A percentile compares a stretch with the other conserved stretches of the same genome.
These are phyloP conservation scores for Penicillium coprophilum DNA, from an alignment of 495 filamentous ascomycete genomes.

Conservation along the genomic window DNA sequence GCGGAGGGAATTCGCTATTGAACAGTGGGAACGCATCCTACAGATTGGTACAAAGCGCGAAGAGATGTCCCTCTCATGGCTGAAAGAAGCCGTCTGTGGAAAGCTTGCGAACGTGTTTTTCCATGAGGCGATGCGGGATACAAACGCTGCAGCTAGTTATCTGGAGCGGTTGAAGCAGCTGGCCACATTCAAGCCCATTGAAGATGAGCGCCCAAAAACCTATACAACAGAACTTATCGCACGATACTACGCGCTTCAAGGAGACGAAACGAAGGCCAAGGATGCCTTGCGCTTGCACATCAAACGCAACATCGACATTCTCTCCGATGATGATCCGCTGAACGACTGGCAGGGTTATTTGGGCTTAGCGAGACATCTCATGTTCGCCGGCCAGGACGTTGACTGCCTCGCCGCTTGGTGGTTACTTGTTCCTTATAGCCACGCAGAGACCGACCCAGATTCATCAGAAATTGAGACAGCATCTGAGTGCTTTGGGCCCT, in stretches of 20 bases:
- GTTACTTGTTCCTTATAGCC: conserved; percentile 9
- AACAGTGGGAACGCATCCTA: conserved; percentile 13
- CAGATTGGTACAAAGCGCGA: conserved; percentile 2
- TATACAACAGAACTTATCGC: conserved; percentile 19
- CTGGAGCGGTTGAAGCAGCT: conserved; percentile 6
- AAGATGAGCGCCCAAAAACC: background rate
- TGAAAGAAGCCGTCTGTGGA: background rate
- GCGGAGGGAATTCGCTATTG: conserved; percentile 5
- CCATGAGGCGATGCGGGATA: conserved; percentile 4
- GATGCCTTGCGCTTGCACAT: conserved; percentile 30
- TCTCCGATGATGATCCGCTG: conserved; percentile 43
- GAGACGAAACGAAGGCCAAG: conserved; percentile 24
- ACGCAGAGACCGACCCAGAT: background rate
- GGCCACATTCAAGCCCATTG: background rate
- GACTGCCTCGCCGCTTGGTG: conserved; percentile 25
- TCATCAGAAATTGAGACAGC: background rate
- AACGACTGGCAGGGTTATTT: conserved; percentile 43
- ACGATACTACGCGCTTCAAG: conserved; percentile 31
- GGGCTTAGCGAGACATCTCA: conserved; percentile 23
- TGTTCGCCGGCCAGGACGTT: conserved; percentile 17
- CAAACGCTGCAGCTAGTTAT: background rate
- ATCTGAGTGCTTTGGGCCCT: conserved; percentile 1
- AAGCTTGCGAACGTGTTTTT: conserved; percentile 5
- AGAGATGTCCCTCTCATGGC: background rate
- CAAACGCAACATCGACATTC: conserved; percentile 38